Evolutionary conservation across 805 yeast genomes (phyloP).

Genomic region (Cyberlindnera misumaiensis): DNA sequence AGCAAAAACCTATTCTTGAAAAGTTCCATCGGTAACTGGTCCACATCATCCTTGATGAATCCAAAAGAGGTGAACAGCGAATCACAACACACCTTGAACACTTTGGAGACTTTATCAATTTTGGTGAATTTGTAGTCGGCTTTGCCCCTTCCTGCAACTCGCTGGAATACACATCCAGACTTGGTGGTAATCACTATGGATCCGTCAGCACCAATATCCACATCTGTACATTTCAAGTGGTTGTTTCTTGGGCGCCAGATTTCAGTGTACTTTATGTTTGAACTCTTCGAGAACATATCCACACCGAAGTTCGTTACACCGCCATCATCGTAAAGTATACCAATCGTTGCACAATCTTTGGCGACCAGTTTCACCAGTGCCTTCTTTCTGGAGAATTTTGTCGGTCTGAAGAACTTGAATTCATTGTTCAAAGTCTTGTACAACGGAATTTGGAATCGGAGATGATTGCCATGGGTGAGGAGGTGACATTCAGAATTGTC

Average conservation of each 20-base stretch:
- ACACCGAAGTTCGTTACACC: constrained; percentile 30
- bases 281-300: constrained; percentile 21
- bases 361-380: constrained; percentile 28
- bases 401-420: constrained; percentile 50
- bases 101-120: constrained; percentile 46
- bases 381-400: constrained; percentile 36
- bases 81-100: constrained; percentile 62
- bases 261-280: constrained; percentile 36
- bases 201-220: constrained; percentile 64
- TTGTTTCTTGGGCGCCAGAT: constrained; percentile 60
- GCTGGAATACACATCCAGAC: constrained; percentile 58
- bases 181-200: constrained; percentile 59
- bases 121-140: constrained; percentile 45
- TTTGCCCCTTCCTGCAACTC: constrained; percentile 11
- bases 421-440: constrained; percentile 28
- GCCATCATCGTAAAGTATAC: constrained; percentile 54
- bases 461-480: constrained; percentile 49
- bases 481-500: constrained; percentile 55
- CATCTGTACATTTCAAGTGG: constrained; percentile 55
- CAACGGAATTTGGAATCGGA: constrained; percentile 37
- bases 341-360: constrained; percentile 37
- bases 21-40: constrained; percentile 48
- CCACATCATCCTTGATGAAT: constrained; percentile 57
- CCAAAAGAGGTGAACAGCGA: constrained; percentile 59
- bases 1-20: constrained; percentile 37